Percentiles rank a stretch among this genome's conserved stretches.
These are phyloP conservation scores for Corymbia calophylla DNA, from an alignment of 441 rosid genomes.

Conservation along the genomic window DNA sequence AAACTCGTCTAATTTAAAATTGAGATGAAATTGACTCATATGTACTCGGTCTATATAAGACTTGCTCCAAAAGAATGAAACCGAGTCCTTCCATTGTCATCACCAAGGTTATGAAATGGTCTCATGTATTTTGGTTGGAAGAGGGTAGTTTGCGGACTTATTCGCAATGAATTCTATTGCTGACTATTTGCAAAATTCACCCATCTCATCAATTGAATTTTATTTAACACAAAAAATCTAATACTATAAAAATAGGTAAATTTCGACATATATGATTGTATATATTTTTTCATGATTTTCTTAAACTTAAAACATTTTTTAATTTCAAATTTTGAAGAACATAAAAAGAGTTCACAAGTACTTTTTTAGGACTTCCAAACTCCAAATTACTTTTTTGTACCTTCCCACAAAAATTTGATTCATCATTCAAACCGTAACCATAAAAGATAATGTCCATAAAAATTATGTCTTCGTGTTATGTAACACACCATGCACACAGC, in stretches of 20 bases:
- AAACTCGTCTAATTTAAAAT: neutral
- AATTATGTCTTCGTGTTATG: neutral
- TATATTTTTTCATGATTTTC: neutral
- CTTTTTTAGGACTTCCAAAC: neutral
- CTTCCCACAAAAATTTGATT: neutral
- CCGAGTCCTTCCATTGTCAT: neutral
- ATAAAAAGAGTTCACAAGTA: neutral
- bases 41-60: neutral
- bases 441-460: neutral
- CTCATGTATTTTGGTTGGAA: neutral
- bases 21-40: neutral
- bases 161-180: neutral
- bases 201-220: neutral
- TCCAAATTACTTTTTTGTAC: neutral
- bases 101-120: neutral
- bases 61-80: neutral
- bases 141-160: neutral
- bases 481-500: neutral
- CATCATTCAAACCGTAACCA: neutral
- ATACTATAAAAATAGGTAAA: neutral
- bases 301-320: neutral
- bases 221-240: neutral
- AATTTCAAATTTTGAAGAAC: neutral
- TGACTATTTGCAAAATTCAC: neutral
- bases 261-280: neutral